These are phyloP conservation scores for Xylaria sp. DNA, from an alignment of 2,329 filamentous ascomycete genomes.

Conservation along the genomic window DNA sequence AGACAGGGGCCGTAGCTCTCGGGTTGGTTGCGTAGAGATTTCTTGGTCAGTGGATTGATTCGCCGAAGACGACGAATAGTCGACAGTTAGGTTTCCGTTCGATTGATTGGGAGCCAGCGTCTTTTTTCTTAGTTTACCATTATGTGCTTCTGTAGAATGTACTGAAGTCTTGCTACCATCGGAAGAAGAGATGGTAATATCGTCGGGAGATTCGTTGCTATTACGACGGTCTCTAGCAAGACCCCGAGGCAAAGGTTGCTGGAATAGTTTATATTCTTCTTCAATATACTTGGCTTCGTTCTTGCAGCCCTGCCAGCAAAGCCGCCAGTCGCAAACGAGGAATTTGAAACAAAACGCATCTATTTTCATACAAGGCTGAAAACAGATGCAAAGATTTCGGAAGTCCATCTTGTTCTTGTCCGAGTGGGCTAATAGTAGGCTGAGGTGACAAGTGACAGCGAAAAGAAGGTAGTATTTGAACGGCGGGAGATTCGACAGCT, in stretches of 20 bases:
- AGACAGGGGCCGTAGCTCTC: conserved; percentile 67
- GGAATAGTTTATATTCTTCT: conserved; percentile 71
- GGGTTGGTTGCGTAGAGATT: conserved; percentile 49
- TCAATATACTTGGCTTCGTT: conserved; percentile 85
- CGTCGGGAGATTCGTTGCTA: conserved; percentile 54
- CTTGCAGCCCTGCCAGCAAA: conserved; percentile 96
- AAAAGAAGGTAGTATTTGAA: conserved; percentile 99
- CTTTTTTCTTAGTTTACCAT: conserved; percentile 58
- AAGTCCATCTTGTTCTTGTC: conserved; percentile 99
- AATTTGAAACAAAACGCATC: conserved; percentile 96
- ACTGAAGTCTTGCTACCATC: conserved; percentile 69
- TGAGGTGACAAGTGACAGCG: conserved; percentile 95
- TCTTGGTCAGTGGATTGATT: conserved; percentile 58
- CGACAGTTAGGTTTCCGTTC: conserved; percentile 57
- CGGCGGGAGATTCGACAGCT: conserved; percentile 91
- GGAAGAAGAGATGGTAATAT: conserved; percentile 71
- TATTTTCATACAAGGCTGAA: conserved; percentile 96
- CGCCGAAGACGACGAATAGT: conserved; percentile 56
- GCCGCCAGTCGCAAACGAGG: conserved; percentile 92
- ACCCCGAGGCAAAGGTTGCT: conserved; percentile 65
- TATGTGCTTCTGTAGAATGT: conserved; percentile 43
- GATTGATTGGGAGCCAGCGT: conserved; percentile 53
- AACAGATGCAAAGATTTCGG: conserved; percentile 94
- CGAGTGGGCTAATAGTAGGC: conserved; percentile 87
- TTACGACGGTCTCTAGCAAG: conserved; percentile 46